Base-by-base conservation (phyloP, 345 rosid genomes). In the Gynandropsis gynandra region DNA sequence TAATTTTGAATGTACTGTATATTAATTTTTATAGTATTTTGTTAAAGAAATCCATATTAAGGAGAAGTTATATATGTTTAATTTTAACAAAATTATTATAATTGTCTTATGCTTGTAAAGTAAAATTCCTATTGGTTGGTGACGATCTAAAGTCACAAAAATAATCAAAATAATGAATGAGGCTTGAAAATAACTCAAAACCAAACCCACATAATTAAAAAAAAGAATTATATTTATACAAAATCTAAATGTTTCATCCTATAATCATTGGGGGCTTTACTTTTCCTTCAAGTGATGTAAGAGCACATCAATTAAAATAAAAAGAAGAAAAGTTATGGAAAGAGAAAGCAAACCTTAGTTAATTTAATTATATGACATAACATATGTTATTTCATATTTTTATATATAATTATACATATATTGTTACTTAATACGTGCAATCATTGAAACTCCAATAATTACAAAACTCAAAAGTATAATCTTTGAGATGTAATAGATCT, bases 261-360 rank as follows among this genome's bases (percentile, higher is more conserved):
- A 44, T 43, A 43, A 64, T 64, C 52, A 64, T 50, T 36, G 24
- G 52, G 35, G 58, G 58, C 0, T 14, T 33, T 49, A 35, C 45
- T 49, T 63, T 63, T 56, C 14, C 27, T 56, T 13, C 27, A 64
- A 64, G 68, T 56, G 46, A 64, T 56, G 39, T 42, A 56, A 50
- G 51, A 35, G 13, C 45, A 24, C 14, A 56, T 50, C 17, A 56
- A 48, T 49, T 8, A 42, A 39, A 38, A 42, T 19, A 12, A 49
- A 33, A 42, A 24, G 15, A 63, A n/a, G 4, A 34, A 41, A 29
- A 15, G 16, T 9, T 47, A 33, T 19, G 5, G 41, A 39, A 42
- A 55, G 44, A 32, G 16, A 33, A 55, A 48, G 56, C 56, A 63
- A 54, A n/a, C n/a, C n/a, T n/a, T n/a, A n/a, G n/a, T n/a, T n/a